phyloP scores from a whole-genome alignment of 164 flowering plant species.

The Berberis thunbergii region DNA sequence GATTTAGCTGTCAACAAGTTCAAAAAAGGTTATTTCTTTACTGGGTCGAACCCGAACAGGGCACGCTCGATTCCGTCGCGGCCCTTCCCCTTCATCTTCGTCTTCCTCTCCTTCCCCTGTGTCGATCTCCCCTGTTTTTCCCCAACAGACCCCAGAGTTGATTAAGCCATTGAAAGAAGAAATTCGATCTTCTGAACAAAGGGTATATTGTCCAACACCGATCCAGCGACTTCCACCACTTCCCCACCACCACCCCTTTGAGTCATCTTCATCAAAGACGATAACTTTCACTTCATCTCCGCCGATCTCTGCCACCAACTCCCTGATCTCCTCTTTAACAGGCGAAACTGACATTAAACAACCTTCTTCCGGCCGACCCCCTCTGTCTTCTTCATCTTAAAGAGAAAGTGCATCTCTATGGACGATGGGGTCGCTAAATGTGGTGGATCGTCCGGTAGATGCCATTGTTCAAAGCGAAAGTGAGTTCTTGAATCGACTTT shows the following conservation, averaged over 20 bases:
- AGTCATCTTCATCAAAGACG: conserved; percentile 17
- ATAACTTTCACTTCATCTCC: conserved; percentile 46
- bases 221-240: conserved; percentile 59
- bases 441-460: conserved; percentile 44
- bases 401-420: conserved; percentile 58
- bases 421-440: conserved; percentile 53
- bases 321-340: conserved; percentile 51
- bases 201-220: conserved; percentile 50
- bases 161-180: conserved; percentile 1
- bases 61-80: conserved; percentile 88
- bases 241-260: background rate
- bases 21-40: conserved; percentile 68
- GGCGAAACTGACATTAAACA: conserved; percentile 49
- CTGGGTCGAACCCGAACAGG: conserved; percentile 76
- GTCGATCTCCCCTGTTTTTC: background rate
- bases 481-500: conserved; percentile 6
- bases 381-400: conserved; percentile 47
- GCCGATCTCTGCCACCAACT: conserved; percentile 28
- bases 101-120: background rate
- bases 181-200: conserved; percentile 8
- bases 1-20: conserved; percentile 76
- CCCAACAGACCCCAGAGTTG: background rate
- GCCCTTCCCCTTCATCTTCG: conserved; percentile 21
- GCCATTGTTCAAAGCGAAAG: conserved; percentile 93
- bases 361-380: conserved; percentile 44